Base-by-base conservation (phyloP, 2,329 filamentous ascomycete species). In the Diaporthe aspalathi region DNA sequence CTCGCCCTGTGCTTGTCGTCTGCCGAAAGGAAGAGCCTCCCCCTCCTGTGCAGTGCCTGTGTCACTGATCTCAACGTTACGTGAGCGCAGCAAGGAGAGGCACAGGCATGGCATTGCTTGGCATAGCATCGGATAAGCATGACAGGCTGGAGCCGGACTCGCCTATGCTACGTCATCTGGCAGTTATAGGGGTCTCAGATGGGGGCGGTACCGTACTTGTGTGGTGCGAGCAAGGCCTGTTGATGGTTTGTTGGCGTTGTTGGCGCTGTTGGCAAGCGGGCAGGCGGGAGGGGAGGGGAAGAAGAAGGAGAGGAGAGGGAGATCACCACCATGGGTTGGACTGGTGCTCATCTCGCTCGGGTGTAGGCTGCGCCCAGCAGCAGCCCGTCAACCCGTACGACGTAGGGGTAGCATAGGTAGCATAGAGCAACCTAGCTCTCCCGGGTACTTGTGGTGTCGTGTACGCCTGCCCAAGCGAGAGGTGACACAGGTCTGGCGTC, bases 191-290 rank as follows among this genome's bases (percentile, higher is more conserved):
- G 16, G 60, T 49, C 60, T 63, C 60, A 63, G 60, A 17, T 63
- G 60, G 43, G 43, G 60, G 43, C 43, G 43, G 60, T 24, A 49
- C 17, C 8, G 16, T 27, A 20, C 54, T 40, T 54, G 52, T 16
- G 29, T 22, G 27, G 17, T 49, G 45, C 43, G 20, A 63, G 60
- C 43, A 63, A 35, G 27, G 29, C 60, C 27, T n/a, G 60, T 65
- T 50, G 60, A 20, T 65, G 60, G 60, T 45, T 65, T 38, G 60
- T n/a, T n/a, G n/a, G n/a, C n/a, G n/a, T n/a, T n/a, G n/a, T n/a
- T n/a, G n/a, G n/a, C n/a, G n/a, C n/a, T n/a, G n/a, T n/a, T n/a
- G n/a, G n/a, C n/a, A n/a, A n/a, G n/a, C n/a, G n/a, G n/a, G n/a
- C 45, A 27, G 7, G 45, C 45, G 14, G 45, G 29, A 65, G 32